phyloP scores from a whole-genome alignment of 169 alveolate species.

The Cytauxzoon felis region DNA sequence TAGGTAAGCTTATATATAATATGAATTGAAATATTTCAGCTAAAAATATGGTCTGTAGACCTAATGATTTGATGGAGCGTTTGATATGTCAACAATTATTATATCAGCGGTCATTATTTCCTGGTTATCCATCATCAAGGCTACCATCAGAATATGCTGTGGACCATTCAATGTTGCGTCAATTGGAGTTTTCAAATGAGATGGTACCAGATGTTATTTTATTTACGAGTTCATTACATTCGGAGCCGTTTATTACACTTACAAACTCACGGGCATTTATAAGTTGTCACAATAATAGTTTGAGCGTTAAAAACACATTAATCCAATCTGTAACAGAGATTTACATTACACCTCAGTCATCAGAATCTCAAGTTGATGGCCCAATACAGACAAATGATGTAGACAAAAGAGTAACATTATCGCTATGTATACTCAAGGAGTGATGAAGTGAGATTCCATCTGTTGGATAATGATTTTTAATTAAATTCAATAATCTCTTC shows the following conservation, averaged over 20 bases:
- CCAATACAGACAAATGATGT: slow-evolving; percentile 37
- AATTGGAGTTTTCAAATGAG: slow-evolving; percentile 57
- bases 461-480: too few relatives aligned
- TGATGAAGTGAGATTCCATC: slow-evolving; percentile 14
- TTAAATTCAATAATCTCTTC: too few relatives aligned
- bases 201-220: slow-evolving; percentile 48
- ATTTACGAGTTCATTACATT: slow-evolving; percentile 24
- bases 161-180: slow-evolving; percentile 39
- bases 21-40: slow-evolving; percentile 5
- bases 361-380: not conserved
- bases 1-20: slow-evolving; percentile 28
- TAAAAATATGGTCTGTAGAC: slow-evolving; percentile 60
- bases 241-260: slow-evolving; percentile 59
- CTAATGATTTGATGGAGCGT: slow-evolving; percentile 13
- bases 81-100: slow-evolving; percentile 48
- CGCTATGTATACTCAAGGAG: slow-evolving; percentile 28
- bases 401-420: slow-evolving; percentile 37
- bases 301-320: slow-evolving; percentile 15
- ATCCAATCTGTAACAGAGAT: slow-evolving; percentile 30
- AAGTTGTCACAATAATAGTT: slow-evolving; percentile 37
- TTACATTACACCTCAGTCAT: slow-evolving; percentile 46
- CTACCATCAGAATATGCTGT: slow-evolving; percentile 63
- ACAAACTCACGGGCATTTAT: slow-evolving; percentile 50
- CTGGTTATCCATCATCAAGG: slow-evolving; percentile 52
- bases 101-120: slow-evolving; percentile 60